Base-by-base conservation (phyloP, 805 yeast species). In the Ogataea salicorniae region DNA sequence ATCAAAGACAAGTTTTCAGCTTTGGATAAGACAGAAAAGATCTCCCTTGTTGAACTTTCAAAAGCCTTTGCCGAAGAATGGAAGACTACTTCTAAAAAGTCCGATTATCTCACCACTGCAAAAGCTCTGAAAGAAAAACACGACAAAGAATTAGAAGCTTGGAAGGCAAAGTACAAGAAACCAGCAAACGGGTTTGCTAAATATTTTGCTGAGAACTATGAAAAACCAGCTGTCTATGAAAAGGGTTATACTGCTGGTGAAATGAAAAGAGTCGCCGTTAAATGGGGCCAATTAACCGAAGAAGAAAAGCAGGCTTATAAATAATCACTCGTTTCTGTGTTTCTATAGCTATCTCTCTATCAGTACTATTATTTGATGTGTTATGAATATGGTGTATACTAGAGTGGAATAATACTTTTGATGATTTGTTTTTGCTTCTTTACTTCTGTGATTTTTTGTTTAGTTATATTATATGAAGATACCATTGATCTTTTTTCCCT, bases 101-200 rank as follows among this genome's bases (percentile, higher is more conserved):
- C 46, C 1, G 47, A 53, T 23, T 62, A 52, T 41, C 23, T 36
- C 5, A 34, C 23, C 20, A 20, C 42, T 16, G 22, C 37, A 37
- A 38, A 51, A 16, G 34, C 43, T 20, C 46, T 47, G 20, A 35
- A 37, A 20, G 55, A 38, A 14, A 29, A 50, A 35, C 54, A 59
- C 22, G 20, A 22, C 1, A 42, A 45, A 18, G 54, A 46, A 4
- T n/a, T 54, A 22, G 55, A 51, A 1, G 60, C 50, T 2, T 63
- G 67, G 67, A 52, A 50, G 18, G 50, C 40, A 8, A 60, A 60
- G 36, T 59, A 54, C 35, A 56, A 55, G 15, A 47, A 46, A 20
- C 55, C 57, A 36, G 45, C 54, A 9, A 39, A 55, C 8, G 60
- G 58, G 20, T 63, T 60, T 49, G 47, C 45, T 33, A 57, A 55